Base-by-base conservation (phyloP, 495 filamentous ascomycete species). In the Neurospora tetraspora region DNA sequence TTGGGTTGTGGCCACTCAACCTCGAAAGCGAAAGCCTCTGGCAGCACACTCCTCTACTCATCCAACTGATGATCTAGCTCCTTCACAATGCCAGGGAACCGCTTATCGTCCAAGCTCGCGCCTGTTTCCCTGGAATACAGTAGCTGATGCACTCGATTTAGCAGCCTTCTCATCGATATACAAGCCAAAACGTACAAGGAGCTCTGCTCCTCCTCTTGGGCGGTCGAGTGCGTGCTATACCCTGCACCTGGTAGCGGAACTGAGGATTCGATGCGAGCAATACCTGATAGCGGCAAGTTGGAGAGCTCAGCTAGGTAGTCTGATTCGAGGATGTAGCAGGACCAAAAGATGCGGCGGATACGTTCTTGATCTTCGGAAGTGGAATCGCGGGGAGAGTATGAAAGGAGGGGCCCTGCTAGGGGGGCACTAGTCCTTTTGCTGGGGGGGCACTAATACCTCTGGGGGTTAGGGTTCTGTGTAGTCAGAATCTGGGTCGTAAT, bases 331-430 rank as follows among this genome's bases (percentile, higher is more conserved):
- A 86, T 82, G 73, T 84, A 86, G 70, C 83, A 84, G 0, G 83
- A 82, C 83, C 84, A 86, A 71, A 86, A 86, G 31, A 86, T 85
- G 8, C 84, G 77, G 7, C 80, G 77, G 31, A 85, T 79, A 34
- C 83, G 81, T 75, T 86, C 83, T 42, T 77, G 73, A 43, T 83
- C 79, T 70, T 83, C 77, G 0, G 77, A 42, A 9, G 74, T 77
- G 11, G 75, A 71, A 31, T 75, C 74, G 5, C 39, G 38, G 1
- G 74, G 73, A 0, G 73, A 74, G 42, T 81, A 78, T 11, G 79
- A 81, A 37, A 84, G 68, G 2, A 85, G 76, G 6, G n/a, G n/a
- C n/a, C n/a, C n/a, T n/a, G n/a, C n/a, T n/a, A n/a, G n/a, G n/a
- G n/a, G n/a, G n/a, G n/a, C n/a, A n/a, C n/a, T n/a, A n/a, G n/a